These are phyloP conservation scores for Dendrobium catenatum DNA, from an alignment of 106 monocot genomes.

Conservation along the genomic window DNA sequence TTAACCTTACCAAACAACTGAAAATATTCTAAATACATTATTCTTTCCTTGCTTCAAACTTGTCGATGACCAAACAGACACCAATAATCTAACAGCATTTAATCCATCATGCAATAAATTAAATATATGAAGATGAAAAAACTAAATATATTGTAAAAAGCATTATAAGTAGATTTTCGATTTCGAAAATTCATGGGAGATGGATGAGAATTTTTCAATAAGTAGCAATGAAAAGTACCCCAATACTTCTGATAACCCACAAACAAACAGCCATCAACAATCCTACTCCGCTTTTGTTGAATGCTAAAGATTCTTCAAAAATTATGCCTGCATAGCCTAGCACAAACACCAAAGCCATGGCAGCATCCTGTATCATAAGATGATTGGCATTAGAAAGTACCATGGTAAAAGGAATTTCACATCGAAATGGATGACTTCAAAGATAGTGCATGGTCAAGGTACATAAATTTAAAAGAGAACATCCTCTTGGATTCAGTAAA, in stretches of 20 bases:
- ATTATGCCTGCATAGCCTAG: slow-evolving; percentile 93
- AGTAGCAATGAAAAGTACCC: slow-evolving; percentile 22
- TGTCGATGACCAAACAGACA: background rate
- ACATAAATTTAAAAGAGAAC: background rate
- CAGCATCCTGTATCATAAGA: slow-evolving; percentile 68
- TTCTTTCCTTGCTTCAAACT: background rate
- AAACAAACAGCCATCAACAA: slow-evolving; percentile 93
- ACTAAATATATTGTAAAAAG: background rate
- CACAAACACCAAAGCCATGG: slow-evolving; percentile 80
- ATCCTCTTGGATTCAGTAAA: background rate
- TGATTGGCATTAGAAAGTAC: background rate
- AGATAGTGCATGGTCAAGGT: background rate
- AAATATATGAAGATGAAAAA: background rate
- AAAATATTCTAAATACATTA: background rate
- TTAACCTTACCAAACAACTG: background rate
- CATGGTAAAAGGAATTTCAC: background rate
- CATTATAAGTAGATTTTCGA: background rate
- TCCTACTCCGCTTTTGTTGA: slow-evolving; percentile 98
- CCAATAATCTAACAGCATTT: background rate
- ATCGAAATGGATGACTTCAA: background rate
- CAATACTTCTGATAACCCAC: slow-evolving; percentile 96
- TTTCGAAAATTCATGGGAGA: background rate
- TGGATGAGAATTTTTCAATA: background rate
- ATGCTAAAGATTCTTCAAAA: slow-evolving; percentile 96
- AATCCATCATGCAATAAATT: background rate